Conservation (phyloP, 2,329 filamentous ascomycete species). For the Amauroascus verrucosus region DNA sequence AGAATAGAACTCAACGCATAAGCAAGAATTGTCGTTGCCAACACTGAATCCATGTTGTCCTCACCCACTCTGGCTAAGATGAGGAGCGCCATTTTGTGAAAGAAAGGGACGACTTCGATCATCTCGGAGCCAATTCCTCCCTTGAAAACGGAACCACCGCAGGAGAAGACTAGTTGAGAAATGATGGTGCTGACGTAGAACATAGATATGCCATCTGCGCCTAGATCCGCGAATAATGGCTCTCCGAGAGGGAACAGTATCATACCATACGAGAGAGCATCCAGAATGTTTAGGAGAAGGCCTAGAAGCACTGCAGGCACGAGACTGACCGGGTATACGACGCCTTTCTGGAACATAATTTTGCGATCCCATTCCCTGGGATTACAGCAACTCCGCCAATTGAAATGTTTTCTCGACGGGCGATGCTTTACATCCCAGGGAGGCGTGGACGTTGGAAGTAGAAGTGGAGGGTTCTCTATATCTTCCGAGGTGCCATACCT, state of each 20-base stretch:
- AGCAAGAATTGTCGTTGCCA: conserved; percentile 86
- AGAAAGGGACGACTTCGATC: conserved; percentile 98
- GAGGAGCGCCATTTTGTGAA: conserved; percentile 93
- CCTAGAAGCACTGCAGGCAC: conserved; percentile 83
- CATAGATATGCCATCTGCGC: conserved; percentile 91
- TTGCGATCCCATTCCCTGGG: conserved; percentile 63
- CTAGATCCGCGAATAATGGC: conserved; percentile 72
- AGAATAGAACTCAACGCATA: conserved; percentile 85
- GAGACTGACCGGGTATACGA: conserved; percentile 59
- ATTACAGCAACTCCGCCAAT: conserved; percentile 38
- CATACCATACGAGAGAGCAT: conserved; percentile 93
- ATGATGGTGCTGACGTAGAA: conserved; percentile 98
- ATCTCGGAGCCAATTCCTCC: conserved; percentile 91
- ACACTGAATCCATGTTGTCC: conserved; percentile 71
- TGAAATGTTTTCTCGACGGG: conserved; percentile 7
- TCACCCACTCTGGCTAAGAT: conserved; percentile 71
- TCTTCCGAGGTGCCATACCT: conserved; percentile 18
- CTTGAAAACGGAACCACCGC: conserved; percentile 72
- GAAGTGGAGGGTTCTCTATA: conserved; percentile 21
- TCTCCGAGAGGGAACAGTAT: conserved; percentile 88
- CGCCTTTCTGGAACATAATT: conserved; percentile 51
- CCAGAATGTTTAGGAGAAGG: conserved; percentile 79
- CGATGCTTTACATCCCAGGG: background rate
- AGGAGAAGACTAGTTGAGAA: conserved; percentile 80
- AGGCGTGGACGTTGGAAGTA: background rate